phyloP scores from a whole-genome alignment of 2,329 filamentous ascomycete genomes.

The Fusarium sp. region DNA sequence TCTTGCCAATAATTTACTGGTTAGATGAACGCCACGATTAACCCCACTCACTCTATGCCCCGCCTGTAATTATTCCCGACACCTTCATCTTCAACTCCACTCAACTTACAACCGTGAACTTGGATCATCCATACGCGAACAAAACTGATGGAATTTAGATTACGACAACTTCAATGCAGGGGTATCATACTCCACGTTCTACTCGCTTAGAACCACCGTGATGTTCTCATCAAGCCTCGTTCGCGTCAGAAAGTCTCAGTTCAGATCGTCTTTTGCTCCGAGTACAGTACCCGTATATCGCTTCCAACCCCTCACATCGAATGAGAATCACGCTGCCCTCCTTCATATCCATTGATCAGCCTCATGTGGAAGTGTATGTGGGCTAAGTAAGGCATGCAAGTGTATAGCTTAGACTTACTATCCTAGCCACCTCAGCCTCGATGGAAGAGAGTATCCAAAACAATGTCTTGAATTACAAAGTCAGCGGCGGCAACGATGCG shows the following conservation, averaged over 20 bases:
- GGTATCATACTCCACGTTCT: background rate
- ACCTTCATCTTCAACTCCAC: constrained; percentile 18
- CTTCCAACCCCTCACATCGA: constrained; percentile 12
- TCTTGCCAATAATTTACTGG: background rate
- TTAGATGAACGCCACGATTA: constrained; percentile 12
- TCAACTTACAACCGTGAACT: constrained; percentile 8
- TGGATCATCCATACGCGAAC: constrained; percentile 10
- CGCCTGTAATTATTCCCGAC: constrained; percentile 20
- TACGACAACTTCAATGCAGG: background rate
- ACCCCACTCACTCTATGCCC: constrained; percentile 12
- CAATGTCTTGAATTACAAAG: background rate
- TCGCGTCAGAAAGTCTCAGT: background rate
- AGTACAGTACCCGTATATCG: background rate
- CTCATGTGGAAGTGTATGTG: background rate
- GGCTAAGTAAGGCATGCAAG: constrained; percentile 9
- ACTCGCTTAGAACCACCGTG: background rate
- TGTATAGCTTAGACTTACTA: background rate
- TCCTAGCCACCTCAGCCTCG: constrained; percentile 1
- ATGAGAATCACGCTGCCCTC: constrained; percentile 34
- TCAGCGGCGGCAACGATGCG: constrained; percentile 12
- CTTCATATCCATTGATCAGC: background rate
- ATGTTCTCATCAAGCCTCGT: background rate
- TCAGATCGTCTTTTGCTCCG: background rate
- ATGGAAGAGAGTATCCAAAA: background rate
- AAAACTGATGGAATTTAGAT: background rate